Percentiles rank a stretch among this genome's conserved stretches.
Evolutionary conservation across 805 yeast species (phyloP).

Genomic region (Candida michaelii): DNA sequence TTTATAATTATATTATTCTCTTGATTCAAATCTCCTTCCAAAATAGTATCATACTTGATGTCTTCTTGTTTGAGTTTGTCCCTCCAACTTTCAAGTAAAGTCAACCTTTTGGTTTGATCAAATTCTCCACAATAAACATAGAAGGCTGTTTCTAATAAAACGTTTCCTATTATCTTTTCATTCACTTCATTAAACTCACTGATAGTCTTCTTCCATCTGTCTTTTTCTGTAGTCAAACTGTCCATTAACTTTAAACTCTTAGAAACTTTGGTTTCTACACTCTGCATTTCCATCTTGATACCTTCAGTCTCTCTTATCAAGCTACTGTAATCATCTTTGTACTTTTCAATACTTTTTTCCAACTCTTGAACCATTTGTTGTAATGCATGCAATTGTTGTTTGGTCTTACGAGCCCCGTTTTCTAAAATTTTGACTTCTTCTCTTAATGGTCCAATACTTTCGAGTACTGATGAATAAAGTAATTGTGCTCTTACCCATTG

Average conservation of each 20-base stretch:
- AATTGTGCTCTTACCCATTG: slow-evolving; percentile 91
- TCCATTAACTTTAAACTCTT: slow-evolving; percentile 65
- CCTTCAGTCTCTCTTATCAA: slow-evolving; percentile 78
- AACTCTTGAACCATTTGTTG: slow-evolving; percentile 79
- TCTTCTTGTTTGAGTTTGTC: slow-evolving; percentile 24
- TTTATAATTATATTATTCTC: slow-evolving; percentile 63
- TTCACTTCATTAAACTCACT: slow-evolving; percentile 47
- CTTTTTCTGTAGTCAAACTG: slow-evolving; percentile 63
- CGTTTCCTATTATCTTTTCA: slow-evolving; percentile 58
- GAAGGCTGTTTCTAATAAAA: slow-evolving; percentile 62
- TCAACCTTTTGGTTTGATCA: slow-evolving; percentile 49
- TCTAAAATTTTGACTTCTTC: slow-evolving; percentile 65
- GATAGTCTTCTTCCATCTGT: slow-evolving; percentile 71
- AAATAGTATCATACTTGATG: slow-evolving; percentile 9
- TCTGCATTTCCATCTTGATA: slow-evolving; percentile 67
- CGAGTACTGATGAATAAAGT: slow-evolving; percentile 68
- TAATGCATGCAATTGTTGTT: slow-evolving; percentile 70
- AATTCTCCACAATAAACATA: slow-evolving; percentile 58
- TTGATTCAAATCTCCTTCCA: slow-evolving; percentile 42
- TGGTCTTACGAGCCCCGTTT: slow-evolving; percentile 56
- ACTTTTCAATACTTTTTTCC: slow-evolving; percentile 63
- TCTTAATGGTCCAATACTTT: slow-evolving; percentile 70
- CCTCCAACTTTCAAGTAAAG: slow-evolving; percentile 37
- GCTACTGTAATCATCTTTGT: slow-evolving; percentile 66
- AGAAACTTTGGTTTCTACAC: slow-evolving; percentile 57